Evolutionary conservation across 768 basidiomycete species (phyloP).

Genomic region (Macrolepiota dolichaula): DNA sequence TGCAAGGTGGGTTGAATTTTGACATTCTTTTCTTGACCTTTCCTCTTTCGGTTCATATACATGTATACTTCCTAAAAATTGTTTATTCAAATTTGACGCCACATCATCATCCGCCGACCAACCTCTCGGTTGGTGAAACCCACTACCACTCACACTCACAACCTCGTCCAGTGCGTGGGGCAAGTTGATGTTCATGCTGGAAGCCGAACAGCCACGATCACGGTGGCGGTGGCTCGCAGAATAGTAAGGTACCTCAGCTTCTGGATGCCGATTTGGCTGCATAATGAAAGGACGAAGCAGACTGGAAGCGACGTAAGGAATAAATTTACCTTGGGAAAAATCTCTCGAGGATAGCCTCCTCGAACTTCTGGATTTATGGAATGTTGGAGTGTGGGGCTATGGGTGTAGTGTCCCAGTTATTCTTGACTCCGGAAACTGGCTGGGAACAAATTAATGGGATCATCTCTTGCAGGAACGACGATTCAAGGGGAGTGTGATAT

Average conservation of each 20-base stretch:
- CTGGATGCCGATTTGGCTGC: no score
- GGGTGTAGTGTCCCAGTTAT: no score
- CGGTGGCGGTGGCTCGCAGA: not conserved
- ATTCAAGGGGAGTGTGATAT: no score
- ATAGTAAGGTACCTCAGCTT: no score
- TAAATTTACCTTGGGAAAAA: not conserved
- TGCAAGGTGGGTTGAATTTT: no score
- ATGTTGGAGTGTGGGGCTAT: not conserved
- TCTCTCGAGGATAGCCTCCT: not conserved
- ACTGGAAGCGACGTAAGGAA: not conserved
- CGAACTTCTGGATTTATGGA: not conserved
- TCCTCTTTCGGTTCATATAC: no score
- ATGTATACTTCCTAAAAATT: no score
- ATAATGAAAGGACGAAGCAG: not conserved
- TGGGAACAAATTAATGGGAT: no score
- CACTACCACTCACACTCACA: not conserved
- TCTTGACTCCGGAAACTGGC: no score
- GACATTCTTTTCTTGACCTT: no score
- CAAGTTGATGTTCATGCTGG: not conserved
- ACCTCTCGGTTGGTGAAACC: not conserved
- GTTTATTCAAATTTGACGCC: slow-evolving; percentile 1
- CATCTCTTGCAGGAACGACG: no score
- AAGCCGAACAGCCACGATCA: not conserved
- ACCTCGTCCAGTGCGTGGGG: slow-evolving; percentile 1
- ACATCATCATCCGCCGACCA: slow-evolving; percentile 8